Conservation (phyloP, 192 early-diverging fungal genomes). For the Gonapodya sp. region DNA sequence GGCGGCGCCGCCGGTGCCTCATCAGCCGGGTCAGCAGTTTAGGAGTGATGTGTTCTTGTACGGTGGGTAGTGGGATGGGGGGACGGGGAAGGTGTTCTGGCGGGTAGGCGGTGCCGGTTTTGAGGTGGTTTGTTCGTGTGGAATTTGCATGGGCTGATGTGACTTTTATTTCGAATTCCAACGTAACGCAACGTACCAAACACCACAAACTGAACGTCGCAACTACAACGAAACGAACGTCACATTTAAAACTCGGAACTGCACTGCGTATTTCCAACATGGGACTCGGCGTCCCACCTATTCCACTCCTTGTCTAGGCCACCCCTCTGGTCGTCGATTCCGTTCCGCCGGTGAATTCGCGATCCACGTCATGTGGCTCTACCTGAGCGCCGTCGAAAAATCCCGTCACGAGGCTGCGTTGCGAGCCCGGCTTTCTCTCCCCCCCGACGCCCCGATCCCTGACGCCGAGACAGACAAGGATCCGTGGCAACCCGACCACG, state of each 20-base stretch:
- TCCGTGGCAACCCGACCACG: neutral
- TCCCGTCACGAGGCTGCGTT: neutral
- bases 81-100: too few species aligned
- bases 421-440: neutral
- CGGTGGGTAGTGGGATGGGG: too few species aligned
- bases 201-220: too few species aligned
- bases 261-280: too few species aligned
- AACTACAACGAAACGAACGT: too few species aligned
- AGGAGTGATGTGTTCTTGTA: neutral
- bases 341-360: neutral
- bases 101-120: too few species aligned
- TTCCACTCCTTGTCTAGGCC: neutral
- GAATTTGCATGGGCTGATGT: too few species aligned
- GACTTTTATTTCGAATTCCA: too few species aligned
- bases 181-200: too few species aligned
- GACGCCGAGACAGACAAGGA: neutral
- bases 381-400: neutral
- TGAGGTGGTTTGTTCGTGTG: too few species aligned
- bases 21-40: neutral
- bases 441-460: neutral
- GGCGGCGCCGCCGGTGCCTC: neutral
- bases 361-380: neutral
- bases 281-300: too few species aligned
- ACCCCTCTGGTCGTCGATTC: slow-evolving; percentile 6
- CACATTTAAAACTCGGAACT: too few species aligned